Base-by-base conservation (phyloP, 768 basidiomycete genomes). In the Guyanaporus albipodus region DNA sequence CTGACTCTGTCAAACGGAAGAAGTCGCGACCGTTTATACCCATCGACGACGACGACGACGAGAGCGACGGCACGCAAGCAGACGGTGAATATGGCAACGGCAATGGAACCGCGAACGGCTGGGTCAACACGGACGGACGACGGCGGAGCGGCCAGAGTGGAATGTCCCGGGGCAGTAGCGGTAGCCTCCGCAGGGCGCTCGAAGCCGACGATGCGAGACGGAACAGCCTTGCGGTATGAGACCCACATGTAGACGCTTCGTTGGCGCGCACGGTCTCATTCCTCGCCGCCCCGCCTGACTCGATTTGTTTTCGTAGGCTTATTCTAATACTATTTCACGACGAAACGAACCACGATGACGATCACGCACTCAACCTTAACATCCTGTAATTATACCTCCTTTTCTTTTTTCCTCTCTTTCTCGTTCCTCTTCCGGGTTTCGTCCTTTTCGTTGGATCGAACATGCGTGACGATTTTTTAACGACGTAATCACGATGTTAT, bases 51-150 rank as follows among this genome's bases (percentile, higher is more conserved):
- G 78, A 80, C 4, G 78, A 71, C 22, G 73, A 74, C 4, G 82
- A 85, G 45, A 82, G 80, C 52, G 85, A 83, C 28, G 83, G 81
- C 1, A 77, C 73, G n/a, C 78, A 87, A 53, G 85, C 83, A 4
- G 86, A 87, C 59, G 83, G 73, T 17, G 85, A 87, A 63, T 82
- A 73, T 46, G 67, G 74, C 37, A 68, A 72, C 50, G 67, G 43
- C 34, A 63, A 72, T 50, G 67, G 43, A 29, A 63, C 63, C 33
- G 41, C 50, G 32, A 68, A 71, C 49, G 67, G 74, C 19, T 82
- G 81, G 78, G 69, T 76, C 36, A 81, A 80, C 59, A 58, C 78
- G 9, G 82, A 82, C 15, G 75, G 76, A 8, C 72, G 84, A 38
- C 71, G 78, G 55, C 77, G 77, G 42, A 71, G 71, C 24, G 48